phyloP scores from a whole-genome alignment of 495 filamentous ascomycete species.

The Hypoxylon rickii region DNA sequence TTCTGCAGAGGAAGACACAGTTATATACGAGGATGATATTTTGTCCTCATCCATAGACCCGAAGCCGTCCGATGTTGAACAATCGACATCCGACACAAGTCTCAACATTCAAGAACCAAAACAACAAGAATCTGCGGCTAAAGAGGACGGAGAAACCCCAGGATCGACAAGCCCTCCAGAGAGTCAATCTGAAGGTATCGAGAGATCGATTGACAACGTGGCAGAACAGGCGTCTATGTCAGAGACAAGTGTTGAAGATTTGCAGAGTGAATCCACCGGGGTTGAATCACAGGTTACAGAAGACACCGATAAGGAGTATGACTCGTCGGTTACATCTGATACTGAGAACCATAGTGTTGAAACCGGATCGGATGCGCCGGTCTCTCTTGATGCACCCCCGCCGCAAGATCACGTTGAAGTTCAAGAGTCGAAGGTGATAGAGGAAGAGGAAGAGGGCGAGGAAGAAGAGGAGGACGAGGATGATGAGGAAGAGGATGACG shows the following conservation, averaged over 20 bases:
- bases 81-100: conserved; percentile 13
- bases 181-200: conserved; percentile 3
- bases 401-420: neutral
- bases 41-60: neutral
- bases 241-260: neutral
- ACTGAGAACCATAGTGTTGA: neutral
- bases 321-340: neutral
- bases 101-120: conserved; percentile 9
- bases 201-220: neutral
- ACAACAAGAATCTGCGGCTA: conserved; percentile 13
- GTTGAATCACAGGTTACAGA: neutral
- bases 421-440: conserved; percentile 3
- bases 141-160: neutral
- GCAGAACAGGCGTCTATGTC: neutral
- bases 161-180: neutral
- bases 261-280: neutral
- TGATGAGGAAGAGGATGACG: conserved; percentile 32
- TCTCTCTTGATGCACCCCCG: conserved; percentile 5
- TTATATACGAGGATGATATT: conserved; percentile 26
- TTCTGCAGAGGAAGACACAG: conserved; percentile 19
- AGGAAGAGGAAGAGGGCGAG: conserved; percentile 32
- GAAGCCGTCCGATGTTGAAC: conserved; percentile 7
- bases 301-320: too few species aligned
- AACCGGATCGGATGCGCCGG: neutral
- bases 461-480: conserved; percentile 34